Percentiles rank a stretch among this genome's conserved stretches.
phyloP scores from a whole-genome alignment of 345 rosid species.

The Salix purpurea region DNA sequence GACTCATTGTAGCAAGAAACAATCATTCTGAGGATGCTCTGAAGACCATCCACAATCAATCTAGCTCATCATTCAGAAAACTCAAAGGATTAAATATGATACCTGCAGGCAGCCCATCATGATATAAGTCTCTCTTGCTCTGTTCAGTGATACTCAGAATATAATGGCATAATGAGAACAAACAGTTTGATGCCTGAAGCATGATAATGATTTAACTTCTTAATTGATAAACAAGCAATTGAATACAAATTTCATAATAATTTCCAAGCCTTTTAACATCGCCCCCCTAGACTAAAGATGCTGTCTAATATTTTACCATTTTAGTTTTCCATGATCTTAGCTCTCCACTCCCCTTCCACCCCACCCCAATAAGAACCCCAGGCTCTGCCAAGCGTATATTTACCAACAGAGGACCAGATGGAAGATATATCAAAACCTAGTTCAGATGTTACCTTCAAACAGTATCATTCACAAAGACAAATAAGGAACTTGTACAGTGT shows the following conservation, averaged over 20 bases:
- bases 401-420: not conserved
- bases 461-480: not conserved
- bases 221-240: not conserved
- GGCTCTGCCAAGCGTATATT: not conserved
- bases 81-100: not conserved
- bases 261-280: not conserved
- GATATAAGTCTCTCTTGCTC: not conserved
- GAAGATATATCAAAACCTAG: not conserved
- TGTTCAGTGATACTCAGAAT: not conserved
- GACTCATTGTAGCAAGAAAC: constrained; percentile 10
- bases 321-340: not conserved
- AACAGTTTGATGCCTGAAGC: constrained; percentile 1
- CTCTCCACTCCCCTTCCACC: not conserved
- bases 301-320: not conserved
- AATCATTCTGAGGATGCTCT: not conserved
- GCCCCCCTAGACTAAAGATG: not conserved
- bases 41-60: not conserved
- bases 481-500: not conserved
- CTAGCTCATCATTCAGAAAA: not conserved
- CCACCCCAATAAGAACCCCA: not conserved
- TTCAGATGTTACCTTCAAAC: not conserved
- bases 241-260: not conserved
- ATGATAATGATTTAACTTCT: not conserved
- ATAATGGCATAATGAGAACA: constrained; percentile 1
- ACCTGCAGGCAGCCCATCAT: not conserved